These are phyloP conservation scores for Wallacemonas sp. DNA, from an alignment of 208 protist species.

Conservation along the genomic window DNA sequence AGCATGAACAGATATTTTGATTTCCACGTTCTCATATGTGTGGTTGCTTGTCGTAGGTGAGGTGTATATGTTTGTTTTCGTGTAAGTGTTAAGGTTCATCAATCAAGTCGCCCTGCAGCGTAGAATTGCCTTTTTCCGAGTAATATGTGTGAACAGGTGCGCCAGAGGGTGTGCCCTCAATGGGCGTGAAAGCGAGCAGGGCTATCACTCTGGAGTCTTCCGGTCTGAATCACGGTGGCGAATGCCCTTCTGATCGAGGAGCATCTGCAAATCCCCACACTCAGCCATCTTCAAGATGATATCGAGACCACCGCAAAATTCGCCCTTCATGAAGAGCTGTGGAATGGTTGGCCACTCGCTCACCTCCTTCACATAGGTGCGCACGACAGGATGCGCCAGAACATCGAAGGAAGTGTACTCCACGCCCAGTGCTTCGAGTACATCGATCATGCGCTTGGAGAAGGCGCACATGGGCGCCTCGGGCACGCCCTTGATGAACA, in stretches of 20 bases:
- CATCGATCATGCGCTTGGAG: conserved; percentile 90
- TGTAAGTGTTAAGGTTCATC: no score
- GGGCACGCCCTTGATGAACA: conserved; percentile 97
- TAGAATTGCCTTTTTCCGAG: no score
- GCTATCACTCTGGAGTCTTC: no score
- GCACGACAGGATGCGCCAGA: conserved; percentile 88
- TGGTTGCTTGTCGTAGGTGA: no score
- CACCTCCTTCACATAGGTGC: conserved; percentile 94
- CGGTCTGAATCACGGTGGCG: conserved; percentile 48
- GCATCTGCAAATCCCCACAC: conserved; percentile 77
- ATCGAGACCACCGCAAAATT: conserved; percentile 95
- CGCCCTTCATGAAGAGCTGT: conserved; percentile 95
- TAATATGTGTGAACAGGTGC: not conserved
- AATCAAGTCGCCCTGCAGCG: no score
- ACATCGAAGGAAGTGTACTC: conserved; percentile 95
- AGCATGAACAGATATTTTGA: no score
- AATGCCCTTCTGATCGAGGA: conserved; percentile 85
- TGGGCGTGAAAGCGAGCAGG: no score
- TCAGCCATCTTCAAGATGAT: conserved; percentile 93
- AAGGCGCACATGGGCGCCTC: conserved; percentile 96
- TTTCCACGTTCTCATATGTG: no score
- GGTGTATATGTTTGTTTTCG: no score
- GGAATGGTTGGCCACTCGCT: conserved; percentile 97
- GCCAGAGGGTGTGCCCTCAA: not conserved
- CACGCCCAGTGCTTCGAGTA: conserved; percentile 91